phyloP scores from a whole-genome alignment of 2,329 filamentous ascomycete genomes.

The Arthrinium phaeospermum region DNA sequence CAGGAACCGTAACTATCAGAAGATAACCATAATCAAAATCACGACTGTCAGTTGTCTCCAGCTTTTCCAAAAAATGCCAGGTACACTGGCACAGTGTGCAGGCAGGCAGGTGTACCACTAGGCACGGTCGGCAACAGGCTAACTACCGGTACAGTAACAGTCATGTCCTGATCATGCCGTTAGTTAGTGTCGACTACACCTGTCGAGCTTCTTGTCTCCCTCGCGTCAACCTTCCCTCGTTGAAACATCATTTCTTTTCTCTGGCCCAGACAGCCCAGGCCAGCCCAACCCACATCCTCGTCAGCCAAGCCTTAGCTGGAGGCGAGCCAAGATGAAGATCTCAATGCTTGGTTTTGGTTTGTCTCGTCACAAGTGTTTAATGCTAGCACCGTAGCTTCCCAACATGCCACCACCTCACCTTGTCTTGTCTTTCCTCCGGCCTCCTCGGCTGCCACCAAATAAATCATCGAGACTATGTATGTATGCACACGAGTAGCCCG shows the following conservation, averaged over 20 bases:
- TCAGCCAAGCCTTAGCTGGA: constrained; percentile 10
- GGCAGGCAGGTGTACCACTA: too few relatives aligned
- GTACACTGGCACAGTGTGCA: neutral
- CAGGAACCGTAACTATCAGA: neutral
- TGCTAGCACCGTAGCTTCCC: neutral
- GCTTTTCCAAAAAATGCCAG: neutral
- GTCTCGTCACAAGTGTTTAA: constrained; percentile 2
- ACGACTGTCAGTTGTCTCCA: neutral
- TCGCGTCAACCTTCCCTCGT: constrained; percentile 16
- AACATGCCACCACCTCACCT: constrained; percentile 2
- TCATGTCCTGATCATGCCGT: neutral
- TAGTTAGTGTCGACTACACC: neutral
- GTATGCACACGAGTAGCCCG: neutral
- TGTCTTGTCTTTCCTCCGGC: neutral
- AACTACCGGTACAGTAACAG: neutral
- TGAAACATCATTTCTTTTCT: constrained; percentile 14
- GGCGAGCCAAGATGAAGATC: constrained; percentile 13
- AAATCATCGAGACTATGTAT: neutral
- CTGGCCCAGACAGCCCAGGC: neutral
- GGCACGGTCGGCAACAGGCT: neutral
- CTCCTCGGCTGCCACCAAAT: neutral
- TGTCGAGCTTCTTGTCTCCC: neutral
- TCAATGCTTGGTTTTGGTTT: constrained; percentile 13
- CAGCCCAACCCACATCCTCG: constrained; percentile 5
- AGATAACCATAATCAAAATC: neutral